Base-by-base conservation (phyloP, 495 filamentous ascomycete species). In the Penicillium parvum region DNA sequence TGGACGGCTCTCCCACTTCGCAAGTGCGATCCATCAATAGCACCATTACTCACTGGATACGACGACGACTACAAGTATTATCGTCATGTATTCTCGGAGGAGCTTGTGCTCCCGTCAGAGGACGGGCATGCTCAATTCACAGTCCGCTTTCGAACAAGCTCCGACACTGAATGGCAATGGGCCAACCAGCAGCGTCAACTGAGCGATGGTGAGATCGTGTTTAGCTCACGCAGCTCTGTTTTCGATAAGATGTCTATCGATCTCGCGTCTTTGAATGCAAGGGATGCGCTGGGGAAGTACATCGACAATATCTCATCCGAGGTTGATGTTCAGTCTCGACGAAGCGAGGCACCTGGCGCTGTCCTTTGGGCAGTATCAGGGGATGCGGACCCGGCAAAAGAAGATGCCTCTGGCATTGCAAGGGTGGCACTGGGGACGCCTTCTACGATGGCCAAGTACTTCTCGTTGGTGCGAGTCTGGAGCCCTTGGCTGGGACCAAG, bases 401-500 rank as follows among this genome's bases (percentile, higher is more conserved):
- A 73, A 6, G 69, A 74, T 20, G 55, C 61, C 2, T 85, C 88
- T 6, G 71, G 76, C 0, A 68, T 72, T 37, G 71, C 65, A 10
- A 61, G 74, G 30, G 56, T 83, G 20, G 70, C 69, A 7, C 71
- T 96, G 7, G 90, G 90, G 0, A 57, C 65, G 1, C 83, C 86
- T 14, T 82, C 75, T 40, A 68, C 62, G 17, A 58, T 65, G 35
- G 58, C 56, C 8, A 63, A 81, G 44, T 91, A 87, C 75, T 90
- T 95, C 55, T 78, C 87, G 4, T 64, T 92, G 5, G 83, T 89
- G 10, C 80, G 88, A n/a, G 65, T 85, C 2, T 90, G 83, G 78
- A 73, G 70, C 20, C 82, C 90, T 1, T 97, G 92, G 92, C 69
- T 97, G 10, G 87, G 84, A 0, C 92, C 92, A 15, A 72, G 88